Evolutionary conservation across 2,329 filamentous ascomycete species (phyloP), one percentile per base, ranked within the genome.

Genomic region (Bertia moriformis): DNA sequence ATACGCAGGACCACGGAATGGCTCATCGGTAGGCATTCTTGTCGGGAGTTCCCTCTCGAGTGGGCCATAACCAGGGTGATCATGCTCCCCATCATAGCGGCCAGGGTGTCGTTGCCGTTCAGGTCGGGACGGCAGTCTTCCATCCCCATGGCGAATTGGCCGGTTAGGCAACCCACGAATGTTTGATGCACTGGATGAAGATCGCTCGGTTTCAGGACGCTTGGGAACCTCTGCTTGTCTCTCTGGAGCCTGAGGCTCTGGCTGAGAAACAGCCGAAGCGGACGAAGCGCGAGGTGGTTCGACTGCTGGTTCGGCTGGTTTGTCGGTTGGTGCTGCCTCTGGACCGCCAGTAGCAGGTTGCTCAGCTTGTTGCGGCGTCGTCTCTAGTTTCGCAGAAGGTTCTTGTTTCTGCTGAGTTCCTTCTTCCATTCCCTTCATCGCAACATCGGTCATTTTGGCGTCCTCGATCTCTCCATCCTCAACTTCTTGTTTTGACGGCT

Each of bases 401-500:
- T n/a, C n/a, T n/a, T 29, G 24, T 10, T 10, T n/a, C 10, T 10
- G 24, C n/a, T 29, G 24, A 29, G 10, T n/a, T 10, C 24, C n/a
- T 29, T 10, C n/a, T n/a, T 29, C 24, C 24, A n/a, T n/a, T 10
- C n/a, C 24, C 24, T 29, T 29, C 10, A n/a, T n/a, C n/a, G 24
- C 10, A 10, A 29, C 24, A 29, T 63, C 60, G 3, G 46, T 45
- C 54, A 61, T 61, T 41, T 58, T 62, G 4, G 60, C 57, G 45
- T 64, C 63, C 45, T 64, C 61, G 38, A 62, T 60, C 41, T 66
- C 60, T 10, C 60, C 61, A 46, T 63, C 61, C 41, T 62, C 60
- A 13, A 62, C 58, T 42, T 65, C 59, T 40, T 51, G 57, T n/a
- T 49, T 47, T 24, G 46, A 18, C 12, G 40, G 32, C 38, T 56